These are phyloP conservation scores for Candida sp. DNA, from an alignment of 1,139 yeast species.

Conservation along the genomic window DNA sequence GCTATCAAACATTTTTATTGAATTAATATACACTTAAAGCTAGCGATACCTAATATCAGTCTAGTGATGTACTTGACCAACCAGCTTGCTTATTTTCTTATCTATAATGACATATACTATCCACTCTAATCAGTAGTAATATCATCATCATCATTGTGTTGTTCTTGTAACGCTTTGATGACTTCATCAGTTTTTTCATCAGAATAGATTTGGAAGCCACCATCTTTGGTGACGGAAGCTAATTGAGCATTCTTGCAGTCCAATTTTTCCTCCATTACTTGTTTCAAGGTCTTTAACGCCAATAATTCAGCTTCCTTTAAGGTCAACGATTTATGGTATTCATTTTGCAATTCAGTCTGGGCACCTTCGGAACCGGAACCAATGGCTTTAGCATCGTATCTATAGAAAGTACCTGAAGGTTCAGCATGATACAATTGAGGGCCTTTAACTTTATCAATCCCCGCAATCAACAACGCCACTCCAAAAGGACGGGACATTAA, in stretches of 20 bases:
- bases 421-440: slow-evolving; percentile 99
- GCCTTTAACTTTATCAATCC: slow-evolving; percentile 87
- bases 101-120: too few relatives aligned
- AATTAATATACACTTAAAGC: too few relatives aligned
- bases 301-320: slow-evolving; percentile 90
- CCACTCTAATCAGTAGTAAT: slow-evolving; percentile 10
- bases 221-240: slow-evolving; percentile 84
- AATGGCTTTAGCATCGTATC: slow-evolving; percentile 98
- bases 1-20: too few relatives aligned
- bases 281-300: slow-evolving; percentile 87
- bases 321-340: slow-evolving; percentile 91
- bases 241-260: slow-evolving; percentile 96
- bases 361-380: slow-evolving; percentile 99
- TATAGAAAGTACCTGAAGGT: slow-evolving; percentile 96
- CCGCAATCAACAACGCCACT: slow-evolving; percentile 95
- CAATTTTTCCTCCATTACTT: slow-evolving; percentile 98
- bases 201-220: slow-evolving; percentile 82
- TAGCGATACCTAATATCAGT: too few relatives aligned
- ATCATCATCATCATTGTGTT: slow-evolving; percentile 43
- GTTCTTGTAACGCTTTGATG: slow-evolving; percentile 72
- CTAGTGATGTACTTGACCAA: too few relatives aligned
- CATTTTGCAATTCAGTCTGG: slow-evolving; percentile 95
- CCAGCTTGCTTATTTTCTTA: too few relatives aligned
- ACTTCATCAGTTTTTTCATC: slow-evolving; percentile 84
- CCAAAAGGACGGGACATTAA: slow-evolving; percentile 99